These are phyloP conservation scores for Leccinum olivaceopallidum DNA, from an alignment of 768 basidiomycete genomes.

Conservation along the genomic window DNA sequence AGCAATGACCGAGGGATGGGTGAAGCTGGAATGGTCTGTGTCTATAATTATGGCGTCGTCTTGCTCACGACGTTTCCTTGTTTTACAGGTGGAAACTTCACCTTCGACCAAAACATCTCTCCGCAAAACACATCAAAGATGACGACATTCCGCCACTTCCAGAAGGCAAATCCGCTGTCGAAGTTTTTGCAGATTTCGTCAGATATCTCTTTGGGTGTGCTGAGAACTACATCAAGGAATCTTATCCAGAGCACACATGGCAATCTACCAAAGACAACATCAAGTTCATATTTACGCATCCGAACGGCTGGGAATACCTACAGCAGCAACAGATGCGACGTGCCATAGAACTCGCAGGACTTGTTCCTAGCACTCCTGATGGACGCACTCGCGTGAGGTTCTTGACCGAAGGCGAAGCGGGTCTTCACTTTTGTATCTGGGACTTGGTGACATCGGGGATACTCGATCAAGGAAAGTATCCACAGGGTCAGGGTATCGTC, in stretches of 20 bases:
- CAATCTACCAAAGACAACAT: slow-evolving; percentile 39
- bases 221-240: slow-evolving; percentile 43
- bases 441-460: slow-evolving; percentile 25
- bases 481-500: slow-evolving; percentile 36
- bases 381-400: slow-evolving; percentile 47
- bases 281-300: slow-evolving; percentile 55
- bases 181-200: slow-evolving; percentile 46
- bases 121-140: slow-evolving; percentile 3
- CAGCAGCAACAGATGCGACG: slow-evolving; percentile 55
- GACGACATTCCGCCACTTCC: slow-evolving; percentile 42
- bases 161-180: slow-evolving; percentile 33
- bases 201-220: slow-evolving; percentile 45
- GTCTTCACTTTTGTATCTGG: slow-evolving; percentile 53
- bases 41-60: too few species aligned
- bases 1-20: slow-evolving; percentile 42
- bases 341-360: slow-evolving; percentile 50
- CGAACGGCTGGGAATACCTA: slow-evolving; percentile 61
- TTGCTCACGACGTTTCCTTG: too few species aligned
- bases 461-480: slow-evolving; percentile 5
- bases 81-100: slow-evolving; percentile 37
- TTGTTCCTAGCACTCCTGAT: slow-evolving; percentile 40
- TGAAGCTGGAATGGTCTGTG: slow-evolving; percentile 43
- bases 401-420: slow-evolving; percentile 62
- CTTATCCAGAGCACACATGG: slow-evolving; percentile 46
- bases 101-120: slow-evolving; percentile 35